Percentiles rank a stretch among this genome's conserved stretches.
Evolutionary conservation across 129 eudicot genomes (phyloP).

Genomic region (Helianthus annuus): HanXRQr2.0-SUNRISE NC_035449.2:136724193-136724692

Average conservation of each 20-base stretch:
- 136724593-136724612: neutral
- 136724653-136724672: neutral
- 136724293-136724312: slow-evolving; percentile 41
- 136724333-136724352: slow-evolving; percentile 15
- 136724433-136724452: neutral
- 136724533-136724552: neutral
- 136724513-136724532: no score
- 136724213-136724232: neutral
- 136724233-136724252: neutral
- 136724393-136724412: neutral
- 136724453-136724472: neutral
- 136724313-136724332: slow-evolving; percentile 58
- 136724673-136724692: neutral
- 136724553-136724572: neutral
- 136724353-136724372: slow-evolving; percentile 42
- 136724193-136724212: slow-evolving; percentile 6
- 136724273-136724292: slow-evolving; percentile 15
- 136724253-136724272: neutral
- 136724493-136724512: neutral
- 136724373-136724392: slow-evolving; percentile 4
- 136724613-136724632: neutral
- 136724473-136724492: neutral
- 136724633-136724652: neutral
- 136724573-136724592: neutral
- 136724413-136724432: slow-evolving; percentile 5